phyloP scores from a whole-genome alignment of 2,329 filamentous ascomycete genomes.

The Colletotrichum abscissum region DNA sequence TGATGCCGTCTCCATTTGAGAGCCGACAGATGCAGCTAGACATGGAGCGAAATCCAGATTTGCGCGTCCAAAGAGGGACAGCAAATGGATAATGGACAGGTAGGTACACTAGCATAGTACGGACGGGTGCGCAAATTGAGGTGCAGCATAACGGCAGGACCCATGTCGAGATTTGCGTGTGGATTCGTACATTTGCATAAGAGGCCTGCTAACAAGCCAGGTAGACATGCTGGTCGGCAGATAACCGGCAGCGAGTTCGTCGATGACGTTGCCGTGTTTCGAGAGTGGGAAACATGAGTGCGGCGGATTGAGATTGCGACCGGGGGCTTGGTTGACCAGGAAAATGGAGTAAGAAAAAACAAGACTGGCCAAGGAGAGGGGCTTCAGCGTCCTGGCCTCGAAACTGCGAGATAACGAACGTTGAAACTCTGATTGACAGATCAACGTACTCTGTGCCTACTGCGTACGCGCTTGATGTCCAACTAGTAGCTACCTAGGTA shows the following conservation, averaged over 20 bases:
- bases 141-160: background rate
- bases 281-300: slow-evolving; percentile 24
- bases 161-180: background rate
- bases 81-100: background rate
- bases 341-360: background rate
- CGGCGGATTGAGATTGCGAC: slow-evolving; percentile 15
- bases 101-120: background rate
- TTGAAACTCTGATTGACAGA: background rate
- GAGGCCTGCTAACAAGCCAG: background rate
- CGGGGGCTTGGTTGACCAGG: background rate
- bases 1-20: background rate
- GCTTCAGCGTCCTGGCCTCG: background rate
- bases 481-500: no score
- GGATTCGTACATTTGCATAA: background rate
- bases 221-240: background rate
- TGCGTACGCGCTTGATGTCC: no score
- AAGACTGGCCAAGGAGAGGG: background rate
- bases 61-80: background rate
- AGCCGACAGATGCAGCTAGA: background rate
- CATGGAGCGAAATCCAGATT: background rate
- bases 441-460: no score
- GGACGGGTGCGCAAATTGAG: background rate
- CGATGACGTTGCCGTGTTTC: slow-evolving; percentile 34
- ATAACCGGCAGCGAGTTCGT: slow-evolving; percentile 10
- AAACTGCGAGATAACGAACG: background rate